These are phyloP conservation scores for Sordariomycetes sp. DNA, from an alignment of 2,329 filamentous ascomycete genomes.

Conservation along the genomic window DNA sequence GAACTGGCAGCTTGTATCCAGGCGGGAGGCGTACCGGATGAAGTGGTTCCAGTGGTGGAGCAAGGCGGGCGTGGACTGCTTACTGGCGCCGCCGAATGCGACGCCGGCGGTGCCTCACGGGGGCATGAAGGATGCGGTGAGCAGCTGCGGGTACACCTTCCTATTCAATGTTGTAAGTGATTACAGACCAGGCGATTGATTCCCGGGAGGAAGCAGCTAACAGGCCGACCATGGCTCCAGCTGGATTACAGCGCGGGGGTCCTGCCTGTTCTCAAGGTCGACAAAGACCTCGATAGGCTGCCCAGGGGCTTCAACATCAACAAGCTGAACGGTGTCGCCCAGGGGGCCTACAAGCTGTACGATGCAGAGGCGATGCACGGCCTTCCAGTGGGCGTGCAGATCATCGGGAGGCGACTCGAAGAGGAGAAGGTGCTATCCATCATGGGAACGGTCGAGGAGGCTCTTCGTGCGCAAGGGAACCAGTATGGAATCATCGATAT, in stretches of 20 bases:
- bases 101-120: slow-evolving; percentile 81
- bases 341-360: slow-evolving; percentile 79
- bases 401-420: slow-evolving; percentile 68
- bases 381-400: slow-evolving; percentile 75
- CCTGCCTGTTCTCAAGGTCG: slow-evolving; percentile 76
- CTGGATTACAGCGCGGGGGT: slow-evolving; percentile 81
- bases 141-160: slow-evolving; percentile 87
- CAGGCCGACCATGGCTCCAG: slow-evolving; percentile 22
- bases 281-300: slow-evolving; percentile 55
- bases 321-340: slow-evolving; percentile 67
- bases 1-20: slow-evolving; percentile 71
- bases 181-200: neutral
- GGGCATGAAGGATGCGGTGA: slow-evolving; percentile 76
- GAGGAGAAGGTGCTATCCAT: slow-evolving; percentile 79
- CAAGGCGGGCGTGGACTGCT: slow-evolving; percentile 58
- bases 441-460: slow-evolving; percentile 71
- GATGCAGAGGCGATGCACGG: slow-evolving; percentile 76
- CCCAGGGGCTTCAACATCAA: slow-evolving; percentile 48
- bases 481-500: neutral
- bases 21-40: slow-evolving; percentile 67
- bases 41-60: slow-evolving; percentile 85
- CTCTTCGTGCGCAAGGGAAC: slow-evolving; percentile 41
- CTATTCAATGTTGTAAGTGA: slow-evolving; percentile 70
- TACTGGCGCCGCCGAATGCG: slow-evolving; percentile 78
- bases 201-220: neutral